Conservation (phyloP, 768 basidiomycete genomes). For the Calocybe indica region DNA sequence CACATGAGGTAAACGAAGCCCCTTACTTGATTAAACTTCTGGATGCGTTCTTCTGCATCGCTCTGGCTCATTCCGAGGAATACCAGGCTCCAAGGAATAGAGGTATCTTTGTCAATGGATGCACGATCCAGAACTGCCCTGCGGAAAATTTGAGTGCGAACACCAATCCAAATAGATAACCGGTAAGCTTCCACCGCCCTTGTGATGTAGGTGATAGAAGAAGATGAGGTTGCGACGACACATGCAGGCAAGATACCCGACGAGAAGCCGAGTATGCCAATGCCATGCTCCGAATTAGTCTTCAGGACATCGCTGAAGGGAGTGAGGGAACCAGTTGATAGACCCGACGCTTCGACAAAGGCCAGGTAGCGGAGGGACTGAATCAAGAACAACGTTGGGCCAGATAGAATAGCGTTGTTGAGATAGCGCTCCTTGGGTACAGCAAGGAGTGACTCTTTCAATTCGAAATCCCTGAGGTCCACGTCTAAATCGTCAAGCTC, state of each 20-base stretch:
- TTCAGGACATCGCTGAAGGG: slow-evolving; percentile 24
- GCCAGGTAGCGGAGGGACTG: slow-evolving; percentile 50
- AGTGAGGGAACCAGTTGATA: slow-evolving; percentile 11
- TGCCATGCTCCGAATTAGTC: slow-evolving; percentile 25
- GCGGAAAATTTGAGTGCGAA: slow-evolving; percentile 33
- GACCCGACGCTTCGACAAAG: slow-evolving; percentile 18
- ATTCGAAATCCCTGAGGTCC: slow-evolving; percentile 37
- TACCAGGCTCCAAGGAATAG: slow-evolving; percentile 18
- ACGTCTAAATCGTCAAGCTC: slow-evolving; percentile 31
- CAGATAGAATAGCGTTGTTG: slow-evolving; percentile 44
- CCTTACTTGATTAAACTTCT: slow-evolving; percentile 12
- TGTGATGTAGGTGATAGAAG: slow-evolving; percentile 33
- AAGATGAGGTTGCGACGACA: slow-evolving; percentile 39
- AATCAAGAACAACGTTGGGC: slow-evolving; percentile 40
- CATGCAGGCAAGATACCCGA: slow-evolving; percentile 52
- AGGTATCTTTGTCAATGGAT: slow-evolving; percentile 18
- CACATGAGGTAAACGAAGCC: neutral
- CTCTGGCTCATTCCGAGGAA: slow-evolving; percentile 20
- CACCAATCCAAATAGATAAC: slow-evolving; percentile 46
- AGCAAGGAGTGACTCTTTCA: slow-evolving; percentile 31
- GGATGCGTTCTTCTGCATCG: slow-evolving; percentile 18
- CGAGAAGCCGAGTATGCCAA: slow-evolving; percentile 48
- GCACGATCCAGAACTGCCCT: slow-evolving; percentile 11
- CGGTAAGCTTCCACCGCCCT: slow-evolving; percentile 42
- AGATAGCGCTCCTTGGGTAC: slow-evolving; percentile 26